Evolutionary conservation across 257 asterid species (phyloP).

Genomic region (Solanum corneliomulleri): DNA sequence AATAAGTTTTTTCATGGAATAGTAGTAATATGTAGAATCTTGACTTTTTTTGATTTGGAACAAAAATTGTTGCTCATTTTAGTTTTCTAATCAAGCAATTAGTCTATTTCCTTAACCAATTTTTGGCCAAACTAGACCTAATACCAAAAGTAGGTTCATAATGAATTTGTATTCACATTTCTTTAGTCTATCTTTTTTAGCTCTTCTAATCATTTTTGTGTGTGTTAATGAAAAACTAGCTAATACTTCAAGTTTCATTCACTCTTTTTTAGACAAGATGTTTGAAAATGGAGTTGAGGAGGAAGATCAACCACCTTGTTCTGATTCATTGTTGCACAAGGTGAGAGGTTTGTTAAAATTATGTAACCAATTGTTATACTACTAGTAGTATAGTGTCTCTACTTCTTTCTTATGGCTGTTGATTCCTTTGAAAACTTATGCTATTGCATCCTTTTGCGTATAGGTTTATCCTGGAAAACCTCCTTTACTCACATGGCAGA

Average conservation of each 20-base stretch:
- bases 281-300: background rate
- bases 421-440: background rate
- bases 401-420: background rate
- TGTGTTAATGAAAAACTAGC: background rate
- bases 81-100: background rate
- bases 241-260: background rate
- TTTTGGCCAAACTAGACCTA: background rate
- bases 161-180: background rate
- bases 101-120: background rate
- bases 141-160: background rate
- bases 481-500: constrained; percentile 70
- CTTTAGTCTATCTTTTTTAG: background rate
- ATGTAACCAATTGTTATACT: background rate
- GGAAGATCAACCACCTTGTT: background rate
- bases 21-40: background rate
- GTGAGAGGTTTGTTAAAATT: background rate
- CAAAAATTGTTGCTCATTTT: background rate
- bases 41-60: background rate
- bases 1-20: background rate
- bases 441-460: background rate
- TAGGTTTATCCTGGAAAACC: constrained; percentile 49
- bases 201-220: background rate
- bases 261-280: background rate
- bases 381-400: background rate
- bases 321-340: background rate